Base-by-base conservation (phyloP, 345 rosid genomes). In the Lumnitzera littorea region DNA sequence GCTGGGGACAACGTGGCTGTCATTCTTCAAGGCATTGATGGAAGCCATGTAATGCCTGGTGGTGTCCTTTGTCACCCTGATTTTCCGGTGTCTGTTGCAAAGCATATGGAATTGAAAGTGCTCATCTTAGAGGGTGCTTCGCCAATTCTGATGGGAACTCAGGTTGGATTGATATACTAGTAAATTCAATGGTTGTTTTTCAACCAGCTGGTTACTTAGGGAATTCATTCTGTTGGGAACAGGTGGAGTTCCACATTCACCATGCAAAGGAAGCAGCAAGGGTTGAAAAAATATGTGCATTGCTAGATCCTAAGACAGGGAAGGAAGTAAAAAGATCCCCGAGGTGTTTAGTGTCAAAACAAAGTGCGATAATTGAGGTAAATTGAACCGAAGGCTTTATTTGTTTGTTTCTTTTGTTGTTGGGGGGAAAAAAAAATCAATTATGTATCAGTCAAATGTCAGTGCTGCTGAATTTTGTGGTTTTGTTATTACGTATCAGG, bases 21-120 rank as follows among this genome's bases (percentile, higher is more conserved):
- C 55, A 74, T 72, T 74, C 84, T 95, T 67, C 82, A 69, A 57
- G 96, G 98, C 55, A 65, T 95, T 20, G 98, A 91, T 57, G 85
- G 68, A 46, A 81, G 64, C 68, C 62, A 71, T 66, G 87, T 84
- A 50, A 81, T 86, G 71, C 79, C 97, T 62, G 97, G 99, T 27
- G 99, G 86, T 59, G 96, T 86, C 12, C 68, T 91, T 55, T 91
- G 98, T 66, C 99, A 95, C 75, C 96, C 96, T 13, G 94, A 83
- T 75, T 91, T 71, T 60, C 96, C 95, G 4, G 86, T 88, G 65
- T 63, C 91, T 17, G 72, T 82, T 58, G 82, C 95, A 51, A 70
- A 73, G 53, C 94, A 66, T 76, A 67, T 91, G 75, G 99, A 88
- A 73, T 67, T 95, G 67, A 85, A 72, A 73, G 84, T 91, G 67